Evolutionary conservation across 495 filamentous ascomycete genomes (phyloP), one percentile per base, ranked within the genome.

Genomic region (Aspergillus biplanus): DNA sequence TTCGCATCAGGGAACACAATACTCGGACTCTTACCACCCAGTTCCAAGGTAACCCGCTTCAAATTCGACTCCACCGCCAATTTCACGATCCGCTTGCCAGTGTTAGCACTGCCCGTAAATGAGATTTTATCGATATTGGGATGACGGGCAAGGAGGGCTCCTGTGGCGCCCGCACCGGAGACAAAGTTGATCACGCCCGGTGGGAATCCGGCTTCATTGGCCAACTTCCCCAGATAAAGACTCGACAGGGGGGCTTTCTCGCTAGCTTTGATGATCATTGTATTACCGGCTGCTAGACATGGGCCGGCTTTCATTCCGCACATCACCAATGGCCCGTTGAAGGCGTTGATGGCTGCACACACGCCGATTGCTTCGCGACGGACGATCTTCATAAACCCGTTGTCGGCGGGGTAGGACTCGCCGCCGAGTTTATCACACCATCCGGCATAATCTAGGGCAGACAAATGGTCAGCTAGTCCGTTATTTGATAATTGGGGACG

Each of bases 271-370:
- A 84, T 62, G 31, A 86, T 69, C 11, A 85, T 74, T 33, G 75
- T 78, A 63, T 85, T 84, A 1, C 84, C 84, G 0, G 80, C 77
- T 4, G 78, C 80, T 1, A 86, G 72, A 0, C 80, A 77, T 3
- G 82, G 78, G 6, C 75, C 81, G 33, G 80, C 63, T 62, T 84
- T 83, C 5, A 18, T 4, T 1, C 15, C 47, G 9, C 13, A 18
- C 6, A 27, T 18, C 1, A 50, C 6, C 13, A 74, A 77, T 77
- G 33, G 62, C 5, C 18, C 34, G 49, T 67, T 65, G 37, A 48
- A 65, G 4, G 65, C 32, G 9, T 34, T 42, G 46, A 67, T 67
- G 12, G 15, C 21, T 15, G 42, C 65, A 54, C 56, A 61, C 4
- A 67, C 65, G 6, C 65, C 65, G 2, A 52, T 12, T 2, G 65